Conservation (phyloP, 2,329 filamentous ascomycete genomes). For the Xylariaceae sp. region DNA sequence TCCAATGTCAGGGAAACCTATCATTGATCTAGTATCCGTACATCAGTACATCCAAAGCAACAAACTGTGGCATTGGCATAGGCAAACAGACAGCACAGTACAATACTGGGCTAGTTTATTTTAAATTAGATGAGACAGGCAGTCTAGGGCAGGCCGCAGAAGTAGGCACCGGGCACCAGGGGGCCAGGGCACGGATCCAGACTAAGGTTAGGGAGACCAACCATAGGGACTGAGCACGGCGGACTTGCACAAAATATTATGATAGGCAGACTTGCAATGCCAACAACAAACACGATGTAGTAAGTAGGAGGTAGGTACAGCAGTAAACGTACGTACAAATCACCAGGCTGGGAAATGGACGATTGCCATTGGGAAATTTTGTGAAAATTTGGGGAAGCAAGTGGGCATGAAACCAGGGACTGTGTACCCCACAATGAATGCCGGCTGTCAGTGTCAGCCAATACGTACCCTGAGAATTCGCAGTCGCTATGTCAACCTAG, state of each 20-base stretch:
- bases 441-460: constrained; percentile 24
- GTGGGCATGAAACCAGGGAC: constrained; percentile 14
- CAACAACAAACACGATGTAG: no score
- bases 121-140: no score
- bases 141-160: no score
- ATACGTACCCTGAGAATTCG: constrained; percentile 25
- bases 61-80: constrained; percentile 8
- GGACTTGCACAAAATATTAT: constrained; percentile 29
- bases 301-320: no score
- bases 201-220: not conserved
- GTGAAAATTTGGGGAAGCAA: constrained; percentile 24
- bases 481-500: constrained; percentile 24
- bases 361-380: constrained; percentile 17
- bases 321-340: constrained; percentile 24
- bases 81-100: constrained; percentile 10
- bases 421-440: constrained; percentile 17
- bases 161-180: constrained; percentile 2
- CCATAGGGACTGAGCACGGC: constrained; percentile 1
- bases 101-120: no score
- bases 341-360: constrained; percentile 26
- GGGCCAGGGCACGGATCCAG: constrained; percentile 8
- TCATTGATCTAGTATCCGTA: no score
- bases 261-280: constrained; percentile 24
- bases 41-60: no score
- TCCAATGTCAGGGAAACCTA: constrained; percentile 14